phyloP scores from a whole-genome alignment of 73 alveolate species.

The Paramecium pentaurelia region DNA sequence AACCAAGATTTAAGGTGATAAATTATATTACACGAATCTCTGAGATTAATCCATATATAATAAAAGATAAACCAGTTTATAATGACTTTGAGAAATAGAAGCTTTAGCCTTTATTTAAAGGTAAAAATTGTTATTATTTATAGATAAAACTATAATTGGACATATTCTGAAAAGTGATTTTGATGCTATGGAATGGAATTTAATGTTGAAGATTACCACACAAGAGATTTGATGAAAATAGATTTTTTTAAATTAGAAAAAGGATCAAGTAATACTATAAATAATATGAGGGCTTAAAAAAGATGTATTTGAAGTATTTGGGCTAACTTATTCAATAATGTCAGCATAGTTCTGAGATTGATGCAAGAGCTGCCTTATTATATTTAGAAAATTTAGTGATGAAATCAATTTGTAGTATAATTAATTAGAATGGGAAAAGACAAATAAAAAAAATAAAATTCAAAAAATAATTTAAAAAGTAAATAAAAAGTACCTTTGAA shows the following conservation, averaged over 20 bases:
- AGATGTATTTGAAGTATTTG: conserved; percentile 56
- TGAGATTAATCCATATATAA: conserved; percentile 69
- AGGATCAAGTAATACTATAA: conserved; percentile 8
- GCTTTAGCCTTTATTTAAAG: conserved; percentile 52
- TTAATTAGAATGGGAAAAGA: background rate
- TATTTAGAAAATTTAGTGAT: conserved; percentile 61
- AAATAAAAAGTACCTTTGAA: background rate
- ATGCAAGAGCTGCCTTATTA: conserved; percentile 80
- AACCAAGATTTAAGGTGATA: conserved; percentile 71
- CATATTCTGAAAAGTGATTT: conserved; percentile 76
- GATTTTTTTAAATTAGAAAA: conserved; percentile 63
- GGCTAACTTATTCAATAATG: conserved; percentile 68
- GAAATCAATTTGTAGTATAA: conserved; percentile 36
- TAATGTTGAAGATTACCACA: conserved; percentile 53
- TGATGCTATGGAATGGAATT: conserved; percentile 58
- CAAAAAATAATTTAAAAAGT: background rate
- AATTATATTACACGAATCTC: conserved; percentile 74
- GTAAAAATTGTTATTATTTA: background rate
- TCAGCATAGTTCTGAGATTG: conserved; percentile 70
- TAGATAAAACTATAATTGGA: conserved; percentile 75
- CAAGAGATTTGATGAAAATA: conserved; percentile 65
- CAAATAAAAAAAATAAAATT: background rate
- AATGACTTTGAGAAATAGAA: conserved; percentile 57
- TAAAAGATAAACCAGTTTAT: conserved; percentile 64
- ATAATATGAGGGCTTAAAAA: conserved; percentile 58